Evolutionary conservation across 2,329 filamentous ascomycete species (phyloP), one percentile per base, ranked within the genome.

Genomic region (Fusarium anguioides): DNA sequence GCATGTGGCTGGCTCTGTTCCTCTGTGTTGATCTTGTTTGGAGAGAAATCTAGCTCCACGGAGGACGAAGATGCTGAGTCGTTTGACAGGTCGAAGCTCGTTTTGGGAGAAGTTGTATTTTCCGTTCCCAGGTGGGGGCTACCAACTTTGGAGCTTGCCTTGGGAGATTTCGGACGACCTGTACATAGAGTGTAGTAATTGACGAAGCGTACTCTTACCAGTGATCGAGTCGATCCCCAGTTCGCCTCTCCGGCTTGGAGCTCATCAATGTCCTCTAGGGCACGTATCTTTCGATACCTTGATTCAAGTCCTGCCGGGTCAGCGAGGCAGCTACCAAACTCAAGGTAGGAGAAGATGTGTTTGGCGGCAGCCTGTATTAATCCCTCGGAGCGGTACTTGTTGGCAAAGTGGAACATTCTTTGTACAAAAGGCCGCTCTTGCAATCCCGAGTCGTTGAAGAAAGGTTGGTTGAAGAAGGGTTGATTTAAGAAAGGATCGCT

Each of bases 171-270:
- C 4, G 85, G 84, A 59, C 87, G 84, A 5, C 94, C 94, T 11
- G 91, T 90, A 68, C 91, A 94, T n/a, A 91, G 86, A 2, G 94
- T 97, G 75, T 95, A 97, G 76, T 97, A 97, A 75, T 97, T 97
- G 57, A 93, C 84, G 72, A 97, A 97, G 17, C 93, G 86, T 12
- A 96, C 86, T 50, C 90, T 83, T 4, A 82, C 80, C 3, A 80
- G 72, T 5, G 80, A 60, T 4, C 59, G 60, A 14, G 49, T 35
- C 4, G 68, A 57, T 18, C 68, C 61, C 3, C 67, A 48, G 5
- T 68, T 42, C 55, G 57, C 26, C 18, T 68, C 42, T 65, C 52
- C 41, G 70, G 65, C 47, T 73, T 71, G 77, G 3, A 85, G 71
- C 65, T 90, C 87, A 56, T 92, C 86, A 6, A 89, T 81, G 72